Conservation (phyloP, 768 basidiomycete genomes). For the Suillus subalutaceus region DNA sequence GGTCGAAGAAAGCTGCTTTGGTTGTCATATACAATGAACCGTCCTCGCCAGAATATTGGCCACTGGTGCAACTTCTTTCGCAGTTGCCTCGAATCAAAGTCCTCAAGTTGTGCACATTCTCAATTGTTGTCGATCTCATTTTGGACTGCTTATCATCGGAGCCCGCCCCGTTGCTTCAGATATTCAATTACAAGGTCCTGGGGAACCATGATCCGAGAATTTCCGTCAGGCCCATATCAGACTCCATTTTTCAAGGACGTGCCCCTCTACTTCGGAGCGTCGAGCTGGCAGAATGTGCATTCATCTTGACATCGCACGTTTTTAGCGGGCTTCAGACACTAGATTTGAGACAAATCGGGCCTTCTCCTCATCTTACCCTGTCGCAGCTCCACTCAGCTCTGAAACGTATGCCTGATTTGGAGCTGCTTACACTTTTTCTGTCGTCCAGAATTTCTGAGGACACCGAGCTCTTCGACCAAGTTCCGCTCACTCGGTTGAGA, state of each 20-base stretch:
- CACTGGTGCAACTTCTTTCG: slow-evolving; percentile 34
- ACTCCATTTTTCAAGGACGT: slow-evolving; percentile 32
- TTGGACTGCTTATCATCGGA: slow-evolving; percentile 9
- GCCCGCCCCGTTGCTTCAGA: not conserved
- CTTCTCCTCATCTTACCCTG: no score
- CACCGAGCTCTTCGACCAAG: not conserved
- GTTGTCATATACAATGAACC: slow-evolving; percentile 33
- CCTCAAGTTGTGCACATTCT: slow-evolving; percentile 30
- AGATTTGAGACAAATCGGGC: slow-evolving; percentile 33
- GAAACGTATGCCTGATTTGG: slow-evolving; percentile 35
- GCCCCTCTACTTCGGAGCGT: slow-evolving; percentile 30
- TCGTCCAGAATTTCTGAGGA: slow-evolving; percentile 13
- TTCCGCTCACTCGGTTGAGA: not conserved
- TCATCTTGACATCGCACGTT: slow-evolving; percentile 39
- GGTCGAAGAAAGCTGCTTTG: slow-evolving; percentile 44
- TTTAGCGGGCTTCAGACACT: slow-evolving; percentile 40
- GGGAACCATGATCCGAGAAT: slow-evolving; percentile 19
- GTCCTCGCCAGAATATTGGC: no score
- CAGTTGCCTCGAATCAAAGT: slow-evolving; percentile 38
- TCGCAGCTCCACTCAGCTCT: slow-evolving; percentile 36
- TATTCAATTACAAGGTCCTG: slow-evolving; percentile 28
- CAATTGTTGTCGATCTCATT: slow-evolving; percentile 21
- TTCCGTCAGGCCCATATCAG: slow-evolving; percentile 26
- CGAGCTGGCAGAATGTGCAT: slow-evolving; percentile 22
- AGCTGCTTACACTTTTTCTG: slow-evolving; percentile 34